phyloP scores from a whole-genome alignment of 2,329 filamentous ascomycete genomes.

The Botryosphaeria agaves region DNA sequence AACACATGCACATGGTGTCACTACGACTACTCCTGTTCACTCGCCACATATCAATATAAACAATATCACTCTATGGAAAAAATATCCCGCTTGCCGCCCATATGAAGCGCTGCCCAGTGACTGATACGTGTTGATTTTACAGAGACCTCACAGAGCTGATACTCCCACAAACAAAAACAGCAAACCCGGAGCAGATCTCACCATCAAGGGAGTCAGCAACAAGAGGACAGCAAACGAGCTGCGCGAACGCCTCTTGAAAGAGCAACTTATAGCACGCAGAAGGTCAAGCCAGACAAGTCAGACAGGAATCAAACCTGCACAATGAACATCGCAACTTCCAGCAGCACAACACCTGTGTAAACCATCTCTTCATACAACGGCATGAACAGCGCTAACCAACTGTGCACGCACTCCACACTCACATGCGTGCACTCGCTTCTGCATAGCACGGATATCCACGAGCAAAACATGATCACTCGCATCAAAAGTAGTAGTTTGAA shows the following conservation, averaged over 20 bases:
- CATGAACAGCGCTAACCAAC: no score
- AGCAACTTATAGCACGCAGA: not conserved
- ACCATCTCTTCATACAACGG: no score
- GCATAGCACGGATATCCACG: no score
- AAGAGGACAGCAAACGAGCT: not conserved
- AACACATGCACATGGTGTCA: not conserved
- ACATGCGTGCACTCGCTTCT: no score
- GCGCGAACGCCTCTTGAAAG: not conserved
- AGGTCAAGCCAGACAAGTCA: not conserved
- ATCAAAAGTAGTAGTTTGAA: no score
- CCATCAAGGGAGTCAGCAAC: not conserved
- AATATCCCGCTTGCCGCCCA: not conserved
- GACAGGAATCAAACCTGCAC: no score
- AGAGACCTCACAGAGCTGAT: not conserved
- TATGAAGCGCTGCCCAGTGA: not conserved
- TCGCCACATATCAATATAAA: not conserved
- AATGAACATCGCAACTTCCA: no score
- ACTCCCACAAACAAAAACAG: not conserved
- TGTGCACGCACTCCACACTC: no score
- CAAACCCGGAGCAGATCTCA: not conserved
- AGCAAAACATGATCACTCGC: no score
- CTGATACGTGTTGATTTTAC: not conserved
- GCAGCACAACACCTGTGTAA: no score
- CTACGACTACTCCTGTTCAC: not conserved
- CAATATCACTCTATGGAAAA: not conserved